Percentiles rank a stretch among this genome's conserved stretches.
Conservation (phyloP, 176 grass and related monocot species). For the Thalia dealbata region DNA sequence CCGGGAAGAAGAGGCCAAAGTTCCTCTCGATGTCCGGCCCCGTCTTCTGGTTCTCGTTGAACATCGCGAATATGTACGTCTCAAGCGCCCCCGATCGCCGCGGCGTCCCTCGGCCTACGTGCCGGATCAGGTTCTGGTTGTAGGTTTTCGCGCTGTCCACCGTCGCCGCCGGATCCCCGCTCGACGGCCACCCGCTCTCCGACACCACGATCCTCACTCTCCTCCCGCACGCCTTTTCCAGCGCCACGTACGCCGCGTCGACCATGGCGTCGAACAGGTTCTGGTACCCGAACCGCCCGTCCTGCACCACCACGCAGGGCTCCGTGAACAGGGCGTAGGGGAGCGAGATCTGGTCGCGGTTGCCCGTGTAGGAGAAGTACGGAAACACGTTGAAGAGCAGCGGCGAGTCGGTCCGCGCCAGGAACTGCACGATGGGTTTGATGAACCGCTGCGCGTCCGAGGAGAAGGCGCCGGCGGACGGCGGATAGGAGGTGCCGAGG, state of each 20-base stretch:
- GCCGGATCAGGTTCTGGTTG: too few species aligned
- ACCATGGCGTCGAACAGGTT: slow-evolving; percentile 15
- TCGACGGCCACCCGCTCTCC: slow-evolving; percentile 89
- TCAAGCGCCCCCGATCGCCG: too few species aligned
- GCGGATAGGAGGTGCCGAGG: background rate
- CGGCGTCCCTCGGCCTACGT: too few species aligned
- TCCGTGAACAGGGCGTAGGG: background rate
- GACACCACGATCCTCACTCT: too few species aligned
- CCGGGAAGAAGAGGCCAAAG: background rate
- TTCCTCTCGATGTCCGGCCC: background rate
- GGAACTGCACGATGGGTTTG: background rate
- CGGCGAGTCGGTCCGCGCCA: too few species aligned
- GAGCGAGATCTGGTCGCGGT: too few species aligned
- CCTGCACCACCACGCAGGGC: background rate
- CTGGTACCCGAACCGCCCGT: background rate
- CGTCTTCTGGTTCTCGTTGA: background rate
- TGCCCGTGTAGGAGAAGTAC: too few species aligned
- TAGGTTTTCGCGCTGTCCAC: background rate
- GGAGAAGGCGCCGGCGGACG: background rate
- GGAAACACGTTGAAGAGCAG: too few species aligned
- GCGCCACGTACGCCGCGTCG: background rate
- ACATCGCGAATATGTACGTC: background rate
- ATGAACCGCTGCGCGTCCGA: background rate
- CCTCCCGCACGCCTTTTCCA: slow-evolving; percentile 2
- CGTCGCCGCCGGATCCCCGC: slow-evolving; percentile 19